Evolutionary conservation across 2,329 filamentous ascomycete species (phyloP).

Genomic region (Hyphodiscus sp.): DNA sequence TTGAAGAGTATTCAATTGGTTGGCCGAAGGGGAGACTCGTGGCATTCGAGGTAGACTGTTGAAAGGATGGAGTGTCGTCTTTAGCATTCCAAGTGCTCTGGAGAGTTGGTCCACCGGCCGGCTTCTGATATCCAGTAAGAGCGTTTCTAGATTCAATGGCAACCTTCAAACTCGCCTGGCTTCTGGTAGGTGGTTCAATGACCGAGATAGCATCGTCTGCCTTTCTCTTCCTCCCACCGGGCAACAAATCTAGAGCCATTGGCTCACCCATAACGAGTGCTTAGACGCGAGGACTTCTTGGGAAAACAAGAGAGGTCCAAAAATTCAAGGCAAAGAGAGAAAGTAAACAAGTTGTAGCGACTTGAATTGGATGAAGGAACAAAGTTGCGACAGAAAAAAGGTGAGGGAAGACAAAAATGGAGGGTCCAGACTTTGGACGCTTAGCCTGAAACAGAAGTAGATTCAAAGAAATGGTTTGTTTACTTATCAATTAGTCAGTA

Average conservation of each 20-base stretch:
- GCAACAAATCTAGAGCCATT: conserved; percentile 21
- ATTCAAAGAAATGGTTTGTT: neutral
- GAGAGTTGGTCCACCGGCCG: conserved; percentile 22
- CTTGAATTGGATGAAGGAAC: conserved; percentile 1
- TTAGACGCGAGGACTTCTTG: neutral
- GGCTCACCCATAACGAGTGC: conserved; percentile 19
- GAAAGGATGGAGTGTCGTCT: conserved; percentile 18
- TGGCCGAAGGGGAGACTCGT: conserved; percentile 53
- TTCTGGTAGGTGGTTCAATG: conserved; percentile 14
- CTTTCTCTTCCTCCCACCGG: conserved; percentile 22
- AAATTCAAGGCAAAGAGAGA: neutral
- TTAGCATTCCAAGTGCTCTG: conserved; percentile 27
- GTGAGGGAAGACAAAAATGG: neutral
- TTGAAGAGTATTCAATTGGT: conserved; percentile 47
- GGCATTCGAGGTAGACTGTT: conserved; percentile 32
- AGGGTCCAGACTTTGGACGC: neutral
- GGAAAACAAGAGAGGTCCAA: conserved; percentile 1
- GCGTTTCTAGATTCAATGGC: conserved; percentile 1
- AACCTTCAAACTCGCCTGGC: conserved; percentile 9
- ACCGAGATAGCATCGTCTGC: conserved; percentile 19
- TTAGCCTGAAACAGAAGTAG: conserved; percentile 1
- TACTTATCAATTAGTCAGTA: neutral
- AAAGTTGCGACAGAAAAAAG: conserved; percentile 2
- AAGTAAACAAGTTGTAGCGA: conserved; percentile 15
- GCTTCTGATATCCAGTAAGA: conserved; percentile 16